Evolutionary conservation across 2,329 filamentous ascomycete genomes (phyloP).

Genomic region (Calonectria multiphialidica): DNA sequence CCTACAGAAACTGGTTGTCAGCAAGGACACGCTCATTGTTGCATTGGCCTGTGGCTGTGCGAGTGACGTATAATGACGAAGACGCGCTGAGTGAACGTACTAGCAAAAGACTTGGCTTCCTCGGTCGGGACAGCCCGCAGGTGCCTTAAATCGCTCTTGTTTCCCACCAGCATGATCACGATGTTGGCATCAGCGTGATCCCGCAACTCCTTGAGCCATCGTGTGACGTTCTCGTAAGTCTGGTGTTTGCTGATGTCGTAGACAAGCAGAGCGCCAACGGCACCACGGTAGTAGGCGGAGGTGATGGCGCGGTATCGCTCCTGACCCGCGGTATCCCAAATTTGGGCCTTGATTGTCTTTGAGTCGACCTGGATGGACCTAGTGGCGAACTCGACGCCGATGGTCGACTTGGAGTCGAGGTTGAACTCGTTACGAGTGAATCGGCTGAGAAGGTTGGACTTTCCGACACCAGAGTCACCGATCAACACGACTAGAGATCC

Average conservation of each 20-base stretch:
- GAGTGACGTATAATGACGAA: slow-evolving; percentile 29
- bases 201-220: slow-evolving; percentile 98
- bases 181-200: slow-evolving; percentile 99
- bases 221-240: slow-evolving; percentile 98
- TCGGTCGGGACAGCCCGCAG: slow-evolving; percentile 96
- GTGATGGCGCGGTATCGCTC: slow-evolving; percentile 99
- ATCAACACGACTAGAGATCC: slow-evolving; percentile 86
- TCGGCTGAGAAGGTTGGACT: slow-evolving; percentile 99
- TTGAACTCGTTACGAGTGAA: slow-evolving; percentile 99
- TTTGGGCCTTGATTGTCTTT: slow-evolving; percentile 99
- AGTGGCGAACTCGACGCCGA: slow-evolving; percentile 99
- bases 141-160: slow-evolving; percentile 99
- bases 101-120: slow-evolving; percentile 97
- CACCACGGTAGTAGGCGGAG: slow-evolving; percentile 98
- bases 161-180: slow-evolving; percentile 99
- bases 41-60: slow-evolving; percentile 2
- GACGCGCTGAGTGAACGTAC: slow-evolving; percentile 61
- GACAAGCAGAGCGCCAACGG: slow-evolving; percentile 95
- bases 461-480: slow-evolving; percentile 98
- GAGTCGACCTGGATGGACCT: slow-evolving; percentile 98
- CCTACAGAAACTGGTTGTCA: slow-evolving; percentile 63
- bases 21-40: slow-evolving; percentile 13
- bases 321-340: slow-evolving; percentile 99
- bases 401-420: slow-evolving; percentile 99
- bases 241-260: slow-evolving; percentile 99